phyloP scores from a whole-genome alignment of 2,329 filamentous ascomycete genomes.

The Aspergillus tubingensis region DNA sequence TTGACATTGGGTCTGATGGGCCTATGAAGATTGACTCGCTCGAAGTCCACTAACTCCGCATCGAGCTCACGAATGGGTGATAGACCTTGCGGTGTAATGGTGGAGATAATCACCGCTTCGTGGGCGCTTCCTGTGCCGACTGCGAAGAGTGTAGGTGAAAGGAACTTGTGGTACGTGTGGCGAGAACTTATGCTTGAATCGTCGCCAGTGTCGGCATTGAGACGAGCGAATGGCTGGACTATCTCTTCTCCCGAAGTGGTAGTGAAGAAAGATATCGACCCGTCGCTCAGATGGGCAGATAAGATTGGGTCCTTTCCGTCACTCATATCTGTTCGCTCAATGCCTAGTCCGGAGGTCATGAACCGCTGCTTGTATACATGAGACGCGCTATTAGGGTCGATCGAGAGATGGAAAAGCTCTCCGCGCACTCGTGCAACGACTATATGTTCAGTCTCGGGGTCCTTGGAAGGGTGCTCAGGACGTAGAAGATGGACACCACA shows the following conservation, averaged over 20 bases:
- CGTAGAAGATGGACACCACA: slow-evolving; percentile 57
- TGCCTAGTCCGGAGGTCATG: slow-evolving; percentile 45
- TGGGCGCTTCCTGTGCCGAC: slow-evolving; percentile 50
- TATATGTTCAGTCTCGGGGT: slow-evolving; percentile 46
- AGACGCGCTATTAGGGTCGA: slow-evolving; percentile 31
- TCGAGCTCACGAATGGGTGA: slow-evolving; percentile 36
- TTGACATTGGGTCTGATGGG: slow-evolving; percentile 33
- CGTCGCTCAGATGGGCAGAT: slow-evolving; percentile 54
- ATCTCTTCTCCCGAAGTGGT: slow-evolving; percentile 35
- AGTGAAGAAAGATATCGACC: slow-evolving; percentile 51
- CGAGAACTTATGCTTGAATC: slow-evolving; percentile 27
- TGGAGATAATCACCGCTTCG: slow-evolving; percentile 53
- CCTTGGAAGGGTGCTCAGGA: slow-evolving; percentile 39
- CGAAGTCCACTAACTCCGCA: slow-evolving; percentile 39
- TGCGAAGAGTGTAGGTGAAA: slow-evolving; percentile 54
- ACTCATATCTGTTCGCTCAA: slow-evolving; percentile 54
- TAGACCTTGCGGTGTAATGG: slow-evolving; percentile 51
- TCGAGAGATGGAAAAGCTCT: slow-evolving; percentile 47
- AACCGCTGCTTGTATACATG: slow-evolving; percentile 43
- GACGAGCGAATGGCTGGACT: slow-evolving; percentile 40
- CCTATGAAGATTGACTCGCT: slow-evolving; percentile 22
- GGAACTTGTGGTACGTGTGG: slow-evolving; percentile 56
- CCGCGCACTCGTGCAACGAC: slow-evolving; percentile 61
- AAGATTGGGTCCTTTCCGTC: slow-evolving; percentile 46
- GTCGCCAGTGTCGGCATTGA: slow-evolving; percentile 23